Conservation (phyloP, 495 filamentous ascomycete species). For the Aspergillus panamensis region DNA sequence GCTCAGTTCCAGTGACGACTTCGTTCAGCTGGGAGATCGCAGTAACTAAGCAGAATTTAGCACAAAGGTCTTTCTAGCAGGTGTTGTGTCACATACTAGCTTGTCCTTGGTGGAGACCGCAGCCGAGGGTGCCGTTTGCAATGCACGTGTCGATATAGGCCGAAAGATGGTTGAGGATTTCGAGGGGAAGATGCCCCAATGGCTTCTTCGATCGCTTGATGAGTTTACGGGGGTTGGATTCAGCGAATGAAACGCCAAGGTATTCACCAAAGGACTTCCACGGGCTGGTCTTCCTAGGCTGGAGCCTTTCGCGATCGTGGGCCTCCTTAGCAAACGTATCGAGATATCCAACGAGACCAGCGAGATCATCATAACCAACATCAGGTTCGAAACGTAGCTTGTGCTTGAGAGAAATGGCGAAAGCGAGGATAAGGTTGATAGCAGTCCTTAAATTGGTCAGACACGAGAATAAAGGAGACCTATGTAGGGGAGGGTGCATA, state of each 20-base stretch:
- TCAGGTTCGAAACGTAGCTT: slow-evolving; percentile 86
- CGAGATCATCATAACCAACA: slow-evolving; percentile 65
- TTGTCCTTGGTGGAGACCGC: slow-evolving; percentile 45
- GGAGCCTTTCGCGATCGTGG: slow-evolving; percentile 46
- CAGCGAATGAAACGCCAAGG: slow-evolving; percentile 65
- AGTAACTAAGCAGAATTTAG: slow-evolving; percentile 27
- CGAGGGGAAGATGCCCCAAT: slow-evolving; percentile 73
- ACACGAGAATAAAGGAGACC: neutral
- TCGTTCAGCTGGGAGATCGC: slow-evolving; percentile 60
- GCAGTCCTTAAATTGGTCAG: slow-evolving; percentile 50
- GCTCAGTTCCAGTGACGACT: slow-evolving; percentile 68
- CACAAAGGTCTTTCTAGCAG: neutral
- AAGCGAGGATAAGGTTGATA: slow-evolving; percentile 79
- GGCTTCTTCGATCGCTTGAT: slow-evolving; percentile 62
- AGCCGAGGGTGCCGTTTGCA: slow-evolving; percentile 52
- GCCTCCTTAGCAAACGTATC: slow-evolving; percentile 65
- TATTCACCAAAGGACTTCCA: slow-evolving; percentile 67
- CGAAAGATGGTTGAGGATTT: slow-evolving; percentile 70
- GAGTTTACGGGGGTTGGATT: slow-evolving; percentile 68
- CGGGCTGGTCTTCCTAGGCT: slow-evolving; percentile 41
- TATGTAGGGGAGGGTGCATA: slow-evolving; percentile 25
- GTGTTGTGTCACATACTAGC: slow-evolving; percentile 32
- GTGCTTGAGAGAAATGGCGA: slow-evolving; percentile 73
- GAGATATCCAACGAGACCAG: slow-evolving; percentile 40
- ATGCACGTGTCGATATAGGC: slow-evolving; percentile 59